Base-by-base conservation (phyloP, 345 rosid genomes). In the Moringa oleifera region DNA sequence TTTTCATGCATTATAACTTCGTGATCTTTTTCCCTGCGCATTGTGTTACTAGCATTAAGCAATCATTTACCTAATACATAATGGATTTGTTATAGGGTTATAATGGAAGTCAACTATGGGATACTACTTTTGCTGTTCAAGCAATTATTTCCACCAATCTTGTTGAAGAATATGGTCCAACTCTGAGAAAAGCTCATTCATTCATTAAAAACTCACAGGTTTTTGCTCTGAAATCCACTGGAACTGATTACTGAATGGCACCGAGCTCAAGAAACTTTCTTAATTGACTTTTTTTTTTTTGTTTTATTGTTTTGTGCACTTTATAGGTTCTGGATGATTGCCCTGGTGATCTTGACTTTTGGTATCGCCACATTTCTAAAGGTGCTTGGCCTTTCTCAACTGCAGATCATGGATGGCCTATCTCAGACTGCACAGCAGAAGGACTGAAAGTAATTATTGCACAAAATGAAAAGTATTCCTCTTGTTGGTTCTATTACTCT, bases 311-410 rank as follows among this genome's bases (percentile, higher is more conserved):
- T 55, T 61, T 59, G 55, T 24, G 41, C 33, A 62, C n/a, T 71
- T 50, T 62, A 51, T 81, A 93, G 98, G 96, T 90, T 47, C 22
- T 63, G 68, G 96, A 86, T 49, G 84, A 93, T 73, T 93, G 97
- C 81, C 88, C 86, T 3, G 96, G 96, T 65, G 84, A 90, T 72
- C 91, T 86, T 70, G 66, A 73, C 36, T 76, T 55, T 73, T 90
- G 97, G 97, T 85, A 90, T 37, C 95, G 96, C 46, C 99, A 94
- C 80, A 88, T 94, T 75, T 94, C 99, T 59, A 94, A 90, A 78
- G 99, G 97, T 55, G 99, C 95, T 64, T 90, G 99, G 97, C 93
- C 97, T 65, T 94, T 90, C 78, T 94, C 99, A 57, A 90, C 96
- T 37, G 92, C 80, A 37, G 99, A 90, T 80, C 99, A 93, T 4